A percentile compares a stretch with the other conserved stretches of the same genome.
phyloP scores from a whole-genome alignment of 495 filamentous ascomycete species.

The Hapsidospora chrysogenum region DNA sequence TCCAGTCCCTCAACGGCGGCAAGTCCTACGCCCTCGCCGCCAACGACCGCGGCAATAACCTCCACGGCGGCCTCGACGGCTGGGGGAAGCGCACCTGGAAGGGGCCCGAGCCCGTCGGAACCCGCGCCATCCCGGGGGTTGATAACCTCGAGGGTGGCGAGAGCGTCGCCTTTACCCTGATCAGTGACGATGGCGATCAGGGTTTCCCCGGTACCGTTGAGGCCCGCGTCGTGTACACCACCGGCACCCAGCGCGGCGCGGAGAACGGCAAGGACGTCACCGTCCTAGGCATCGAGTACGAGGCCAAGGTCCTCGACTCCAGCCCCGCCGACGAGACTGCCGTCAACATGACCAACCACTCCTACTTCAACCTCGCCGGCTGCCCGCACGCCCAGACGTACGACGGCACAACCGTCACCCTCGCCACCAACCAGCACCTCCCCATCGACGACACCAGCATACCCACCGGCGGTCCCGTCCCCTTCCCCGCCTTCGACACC shows the following conservation, averaged over 20 bases:
- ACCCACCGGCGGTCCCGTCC: slow-evolving; percentile 37
- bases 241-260: slow-evolving; percentile 46
- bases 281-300: slow-evolving; percentile 71
- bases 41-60: slow-evolving; percentile 63
- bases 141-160: slow-evolving; percentile 49
- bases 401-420: slow-evolving; percentile 49
- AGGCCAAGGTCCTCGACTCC: slow-evolving; percentile 50
- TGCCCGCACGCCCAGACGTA: slow-evolving; percentile 39
- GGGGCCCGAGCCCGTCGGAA: slow-evolving; percentile 46
- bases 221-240: slow-evolving; percentile 60
- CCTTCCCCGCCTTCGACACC: slow-evolving; percentile 43
- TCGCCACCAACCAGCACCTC: slow-evolving; percentile 56
- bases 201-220: slow-evolving; percentile 76
- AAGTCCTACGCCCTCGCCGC: slow-evolving; percentile 45
- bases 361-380: slow-evolving; percentile 79
- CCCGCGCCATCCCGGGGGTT: slow-evolving; percentile 24
- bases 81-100: slow-evolving; percentile 79
- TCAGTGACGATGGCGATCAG: slow-evolving; percentile 62
- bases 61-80: slow-evolving; percentile 68
- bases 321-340: slow-evolving; percentile 70
- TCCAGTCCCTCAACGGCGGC: slow-evolving; percentile 54
- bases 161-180: slow-evolving; percentile 57
- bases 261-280: slow-evolving; percentile 41
- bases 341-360: slow-evolving; percentile 88
- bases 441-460: slow-evolving; percentile 55